Evolutionary conservation across 352 stramenopile species (phyloP).

Genomic region (Discostella stelligera): DNA sequence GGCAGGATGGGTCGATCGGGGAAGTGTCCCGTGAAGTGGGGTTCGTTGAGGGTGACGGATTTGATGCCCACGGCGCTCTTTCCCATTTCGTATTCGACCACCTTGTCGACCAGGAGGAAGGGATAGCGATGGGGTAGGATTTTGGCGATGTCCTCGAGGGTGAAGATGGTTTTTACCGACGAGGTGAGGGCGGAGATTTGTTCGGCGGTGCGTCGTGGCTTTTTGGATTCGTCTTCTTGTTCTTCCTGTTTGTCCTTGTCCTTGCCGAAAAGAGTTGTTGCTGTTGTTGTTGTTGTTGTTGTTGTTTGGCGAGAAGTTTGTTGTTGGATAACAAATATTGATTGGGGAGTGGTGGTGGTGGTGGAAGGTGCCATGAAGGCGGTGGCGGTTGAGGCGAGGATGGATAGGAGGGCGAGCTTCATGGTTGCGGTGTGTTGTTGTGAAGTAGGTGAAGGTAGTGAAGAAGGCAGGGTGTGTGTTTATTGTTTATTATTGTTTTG

Average conservation of each 20-base stretch:
- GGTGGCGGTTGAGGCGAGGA: constrained; percentile 33
- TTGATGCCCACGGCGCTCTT: constrained; percentile 87
- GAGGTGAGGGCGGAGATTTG: constrained; percentile 71
- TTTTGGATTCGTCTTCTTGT: constrained; percentile 7
- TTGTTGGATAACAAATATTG: constrained; percentile 1
- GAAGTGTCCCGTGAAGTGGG: constrained; percentile 86
- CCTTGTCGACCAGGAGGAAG: constrained; percentile 82
- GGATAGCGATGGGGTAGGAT: constrained; percentile 87
- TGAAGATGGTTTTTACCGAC: constrained; percentile 74
- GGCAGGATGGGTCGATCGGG: constrained; percentile 88
- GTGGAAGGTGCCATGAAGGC: constrained; percentile 54
- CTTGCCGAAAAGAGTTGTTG: constrained; percentile 23
- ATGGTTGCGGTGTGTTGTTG: constrained; percentile 31
- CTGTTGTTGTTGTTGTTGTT: no score
- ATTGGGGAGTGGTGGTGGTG: constrained; percentile 24
- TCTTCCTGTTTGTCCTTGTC: constrained; percentile 18
- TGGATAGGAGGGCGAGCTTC: constrained; percentile 63
- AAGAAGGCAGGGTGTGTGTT: background rate
- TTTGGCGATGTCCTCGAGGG: constrained; percentile 83
- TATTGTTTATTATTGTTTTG: background rate
- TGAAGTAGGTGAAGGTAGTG: background rate
- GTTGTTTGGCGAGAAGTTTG: background rate
- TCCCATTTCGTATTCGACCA: constrained; percentile 85
- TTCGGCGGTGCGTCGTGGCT: constrained; percentile 31
- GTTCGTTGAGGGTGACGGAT: constrained; percentile 84